Conservation (phyloP, 345 rosid species). For the Citrus cavaleriei region DNA sequence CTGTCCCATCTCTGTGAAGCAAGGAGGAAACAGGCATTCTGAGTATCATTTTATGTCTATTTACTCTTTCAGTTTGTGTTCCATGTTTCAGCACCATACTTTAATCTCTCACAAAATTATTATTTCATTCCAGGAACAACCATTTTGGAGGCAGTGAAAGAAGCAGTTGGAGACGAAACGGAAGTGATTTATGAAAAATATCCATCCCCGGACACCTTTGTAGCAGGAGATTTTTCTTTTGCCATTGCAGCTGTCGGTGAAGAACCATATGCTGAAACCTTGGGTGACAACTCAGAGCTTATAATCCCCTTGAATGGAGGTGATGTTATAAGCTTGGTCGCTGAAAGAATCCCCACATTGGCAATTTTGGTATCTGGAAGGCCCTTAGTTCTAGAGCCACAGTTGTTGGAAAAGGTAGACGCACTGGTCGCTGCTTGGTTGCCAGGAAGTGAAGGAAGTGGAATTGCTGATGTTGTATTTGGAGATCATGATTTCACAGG, state of each 20-base stretch:
- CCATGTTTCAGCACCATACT: background rate
- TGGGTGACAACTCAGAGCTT: conserved; percentile 59
- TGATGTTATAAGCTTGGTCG: conserved; percentile 40
- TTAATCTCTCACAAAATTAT: background rate
- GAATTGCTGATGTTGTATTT: conserved; percentile 60
- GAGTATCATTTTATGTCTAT: background rate
- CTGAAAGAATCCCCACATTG: conserved; percentile 62
- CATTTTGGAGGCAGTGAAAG: conserved; percentile 68
- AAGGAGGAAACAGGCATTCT: background rate
- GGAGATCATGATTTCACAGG: conserved; percentile 65
- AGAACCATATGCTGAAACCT: conserved; percentile 65
- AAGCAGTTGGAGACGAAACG: conserved; percentile 52
- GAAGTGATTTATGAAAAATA: conserved; percentile 56
- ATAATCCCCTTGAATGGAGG: conserved; percentile 59
- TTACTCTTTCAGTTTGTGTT: background rate
- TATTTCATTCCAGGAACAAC: conserved; percentile 55
- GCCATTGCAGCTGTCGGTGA: conserved; percentile 86
- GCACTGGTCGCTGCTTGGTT: conserved; percentile 88
- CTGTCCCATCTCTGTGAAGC: background rate
- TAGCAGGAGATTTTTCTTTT: conserved; percentile 39
- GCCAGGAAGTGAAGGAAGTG: conserved; percentile 80
- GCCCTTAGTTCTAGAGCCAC: conserved; percentile 60
- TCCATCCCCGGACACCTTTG: conserved; percentile 59
- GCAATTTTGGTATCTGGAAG: conserved; percentile 68
- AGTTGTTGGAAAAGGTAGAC: conserved; percentile 52